phyloP scores from a whole-genome alignment of 495 filamentous ascomycete species.

The Talaromyces borbonicus region DNA sequence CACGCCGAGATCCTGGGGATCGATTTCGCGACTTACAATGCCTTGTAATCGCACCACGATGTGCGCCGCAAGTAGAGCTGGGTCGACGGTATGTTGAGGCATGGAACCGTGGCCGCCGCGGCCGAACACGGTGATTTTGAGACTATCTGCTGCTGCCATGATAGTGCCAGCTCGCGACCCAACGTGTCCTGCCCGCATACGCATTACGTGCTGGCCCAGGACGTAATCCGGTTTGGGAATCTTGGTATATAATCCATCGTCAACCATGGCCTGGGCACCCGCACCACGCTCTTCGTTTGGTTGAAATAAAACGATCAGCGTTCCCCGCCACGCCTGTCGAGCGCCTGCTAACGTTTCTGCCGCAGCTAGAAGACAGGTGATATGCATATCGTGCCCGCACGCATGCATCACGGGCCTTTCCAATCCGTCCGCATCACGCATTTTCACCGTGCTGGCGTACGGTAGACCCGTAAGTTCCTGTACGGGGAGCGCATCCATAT shows the following conservation, averaged over 20 bases:
- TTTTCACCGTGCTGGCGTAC: slow-evolving; percentile 36
- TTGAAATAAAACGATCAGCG: slow-evolving; percentile 45
- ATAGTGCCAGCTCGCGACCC: slow-evolving; percentile 29
- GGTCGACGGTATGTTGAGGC: slow-evolving; percentile 43
- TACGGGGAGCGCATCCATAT: slow-evolving; percentile 46
- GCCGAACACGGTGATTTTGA: slow-evolving; percentile 42
- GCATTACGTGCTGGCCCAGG: slow-evolving; percentile 44
- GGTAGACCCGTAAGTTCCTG: slow-evolving; percentile 38
- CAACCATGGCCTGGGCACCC: slow-evolving; percentile 45
- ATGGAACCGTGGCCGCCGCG: slow-evolving; percentile 42
- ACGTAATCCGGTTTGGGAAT: slow-evolving; percentile 41
- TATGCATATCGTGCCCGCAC: slow-evolving; percentile 49
- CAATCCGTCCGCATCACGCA: slow-evolving; percentile 29
- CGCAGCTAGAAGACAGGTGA: slow-evolving; percentile 42
- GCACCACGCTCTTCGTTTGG: slow-evolving; percentile 42
- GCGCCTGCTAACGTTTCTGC: slow-evolving; percentile 28
- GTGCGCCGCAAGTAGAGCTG: slow-evolving; percentile 38
- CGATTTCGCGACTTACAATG: slow-evolving; percentile 41
- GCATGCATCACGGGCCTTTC: slow-evolving; percentile 47
- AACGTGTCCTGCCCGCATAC: slow-evolving; percentile 33
- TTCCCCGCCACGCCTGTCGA: slow-evolving; percentile 35
- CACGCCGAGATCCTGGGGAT: slow-evolving; percentile 38
- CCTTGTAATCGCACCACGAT: slow-evolving; percentile 40
- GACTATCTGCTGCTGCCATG: slow-evolving; percentile 39
- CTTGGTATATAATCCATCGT: slow-evolving; percentile 39